Evolutionary conservation across 257 asterid species (phyloP), one percentile per base, ranked within the genome.

Genomic region (Echites panduratus): DNA sequence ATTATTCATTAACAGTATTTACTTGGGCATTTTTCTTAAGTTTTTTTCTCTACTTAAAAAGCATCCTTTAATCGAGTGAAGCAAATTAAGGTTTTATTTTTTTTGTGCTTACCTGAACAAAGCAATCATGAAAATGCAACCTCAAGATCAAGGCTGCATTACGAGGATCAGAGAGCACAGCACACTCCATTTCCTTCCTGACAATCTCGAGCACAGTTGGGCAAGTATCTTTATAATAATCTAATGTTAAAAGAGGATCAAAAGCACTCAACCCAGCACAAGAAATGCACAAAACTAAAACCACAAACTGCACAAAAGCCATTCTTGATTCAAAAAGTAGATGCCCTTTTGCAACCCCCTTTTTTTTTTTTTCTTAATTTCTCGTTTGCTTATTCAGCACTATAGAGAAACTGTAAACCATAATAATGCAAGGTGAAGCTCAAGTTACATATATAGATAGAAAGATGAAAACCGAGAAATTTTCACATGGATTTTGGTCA

Each of bases 171-270:
- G 97, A 87, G 11, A 91, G 87, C 49, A 89, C 97, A 10, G 89
- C 91, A 32, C 98, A 93, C 58, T 93, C 96, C 97, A 89, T 90
- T 80, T 91, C 98, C 71, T 80, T 93, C 83, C 88, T 76, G 7
- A 93, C 87, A 3, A 85, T 71, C 35, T 87, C 96, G 11, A 85
- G 85, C 41, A 84, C 84, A 7, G 79, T 73, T 0, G 96, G 98
- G 73, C 97, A 93, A 6, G 88, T 83, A 7, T 88, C 74, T 53
- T 84, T 81, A 75, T 93, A 93, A 82, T 88, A 93, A 69, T 88
- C 98, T 52, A 90, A 76, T 48, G 89, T 86, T 68, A 93, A 72
- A 76, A 82, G 88, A 14, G 90, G 90, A 71, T 93, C 90, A 52
- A 85, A 82, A 65, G 90, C 95, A 67, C 64, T 70, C 76, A 78